Evolutionary conservation across 805 yeast genomes (phyloP), one percentile per base, ranked within the genome.

Genomic region (Alloascoidea africana): DNA sequence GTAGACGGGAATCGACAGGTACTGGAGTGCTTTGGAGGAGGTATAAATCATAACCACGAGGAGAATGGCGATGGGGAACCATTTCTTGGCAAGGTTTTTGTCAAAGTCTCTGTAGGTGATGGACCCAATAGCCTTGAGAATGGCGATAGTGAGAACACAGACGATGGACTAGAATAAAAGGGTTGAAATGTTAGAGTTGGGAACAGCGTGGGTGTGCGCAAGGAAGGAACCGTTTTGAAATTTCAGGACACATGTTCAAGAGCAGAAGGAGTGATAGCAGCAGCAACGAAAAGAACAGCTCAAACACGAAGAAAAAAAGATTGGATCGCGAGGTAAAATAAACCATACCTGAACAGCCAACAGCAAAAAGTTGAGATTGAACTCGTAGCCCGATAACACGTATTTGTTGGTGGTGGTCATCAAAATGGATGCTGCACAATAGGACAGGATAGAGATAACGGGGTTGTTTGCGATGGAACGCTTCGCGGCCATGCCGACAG

Each of bases 341-440:
- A 81, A 33, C n/a, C n/a, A n/a, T n/a, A n/a, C 50, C 66, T 91
- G 98, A 33, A 86, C 76, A 33, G 94, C 93, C 56, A 91, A 66
- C 53, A 89, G 68, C 51, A 91, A 76, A 54, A 86, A 86, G 67
- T 86, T 86, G 71, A 91, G 72, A 60, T 75, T 75, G 60, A 75
- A 75, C n/a, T n/a, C n/a, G 56, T 81, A 74, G 18, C 81, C 85
- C 16, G 82, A 71, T 41, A 91, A 80, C 42, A 91, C 97, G 55
- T 77, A 89, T 63, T 91, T 91, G 70, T 91, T 91, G 42, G 97
- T 87, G 44, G 87, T 86, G 18, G 98, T 91, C 98, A 91, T 91
- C 56, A 91, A 65, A 48, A 91, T 91, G 16, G 98, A 91, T 16
- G 98, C 83, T 39, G 70, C 67, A 69, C 99, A 91, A 73, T 91